Evolutionary conservation across 2,329 filamentous ascomycete species (phyloP).

Genomic region (Dissoconium aciculare): DNA sequence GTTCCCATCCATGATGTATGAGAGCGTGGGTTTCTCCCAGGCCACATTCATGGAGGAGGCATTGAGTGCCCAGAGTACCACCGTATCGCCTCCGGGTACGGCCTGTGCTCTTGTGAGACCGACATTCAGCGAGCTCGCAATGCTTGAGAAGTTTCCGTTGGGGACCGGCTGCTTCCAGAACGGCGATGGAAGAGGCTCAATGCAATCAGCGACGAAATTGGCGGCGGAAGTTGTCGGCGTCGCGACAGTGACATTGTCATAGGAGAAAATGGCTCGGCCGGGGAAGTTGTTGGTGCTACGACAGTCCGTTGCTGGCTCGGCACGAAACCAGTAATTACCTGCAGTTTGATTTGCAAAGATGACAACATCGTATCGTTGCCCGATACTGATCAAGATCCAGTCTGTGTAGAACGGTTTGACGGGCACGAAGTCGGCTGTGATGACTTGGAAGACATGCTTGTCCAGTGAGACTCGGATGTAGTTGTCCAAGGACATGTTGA

Average conservation of each 20-base stretch:
- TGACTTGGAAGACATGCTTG: slow-evolving; percentile 18
- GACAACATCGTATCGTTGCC: slow-evolving; percentile 26
- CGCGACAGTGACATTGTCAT: slow-evolving; percentile 4
- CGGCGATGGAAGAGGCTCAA: slow-evolving; percentile 19
- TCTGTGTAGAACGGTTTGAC: slow-evolving; percentile 15
- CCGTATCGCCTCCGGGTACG: slow-evolving; percentile 24
- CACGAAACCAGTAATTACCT: slow-evolving; percentile 20
- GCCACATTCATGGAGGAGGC: slow-evolving; percentile 28
- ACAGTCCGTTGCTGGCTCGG: slow-evolving; percentile 15
- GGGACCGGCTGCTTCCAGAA: slow-evolving; percentile 26
- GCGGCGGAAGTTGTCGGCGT: slow-evolving; percentile 11
- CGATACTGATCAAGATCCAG: slow-evolving; percentile 19
- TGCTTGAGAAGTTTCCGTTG: slow-evolving; percentile 18
- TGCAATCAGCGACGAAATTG: slow-evolving; percentile 17
- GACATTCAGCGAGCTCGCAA: slow-evolving; percentile 22
- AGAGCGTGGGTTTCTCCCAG: slow-evolving; percentile 31
- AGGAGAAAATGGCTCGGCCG: slow-evolving; percentile 2
- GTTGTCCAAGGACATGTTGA: slow-evolving; percentile 31
- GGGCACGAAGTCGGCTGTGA: slow-evolving; percentile 22
- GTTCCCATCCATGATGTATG: slow-evolving; percentile 30
- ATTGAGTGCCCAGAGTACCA: slow-evolving; percentile 28
- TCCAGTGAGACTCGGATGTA: slow-evolving; percentile 26
- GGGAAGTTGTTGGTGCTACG: slow-evolving; percentile 21
- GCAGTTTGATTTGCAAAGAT: slow-evolving; percentile 20
- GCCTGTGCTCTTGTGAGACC: slow-evolving; percentile 20